Base-by-base conservation (phyloP, 169 alveolate genomes). In the Cryptosporidium muris region DNA sequence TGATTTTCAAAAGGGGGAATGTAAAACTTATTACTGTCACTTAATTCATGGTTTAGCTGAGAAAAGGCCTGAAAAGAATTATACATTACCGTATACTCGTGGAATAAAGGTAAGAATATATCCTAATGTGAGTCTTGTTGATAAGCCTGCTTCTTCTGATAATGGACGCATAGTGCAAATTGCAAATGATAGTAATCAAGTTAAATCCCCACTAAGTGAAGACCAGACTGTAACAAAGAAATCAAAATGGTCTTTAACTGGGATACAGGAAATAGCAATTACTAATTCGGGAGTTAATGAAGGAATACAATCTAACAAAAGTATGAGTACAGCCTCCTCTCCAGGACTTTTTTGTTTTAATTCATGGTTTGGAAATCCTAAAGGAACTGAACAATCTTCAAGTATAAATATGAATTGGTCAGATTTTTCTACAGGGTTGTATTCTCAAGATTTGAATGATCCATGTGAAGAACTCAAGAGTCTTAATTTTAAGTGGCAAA, bases 41-140 rank as follows among this genome's bases (percentile, higher is more conserved):
- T 68, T 88, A 81, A 92, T 93, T 54, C 96, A 93, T 68, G 95
- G 95, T 25, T 65, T 93, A 65, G 96, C 96, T 38, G 96, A 93
- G 80, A 89, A 81, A 80, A 91, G 96, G 47, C 89, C 90, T 36
- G 90, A 92, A 14, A 88, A 85, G 47, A 88, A 89, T 51, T 93
- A 88, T 48, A 91, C 91, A 36, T 81, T 93, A 5, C 94, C 96
- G 34, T 88, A 81, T 40, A 91, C 89, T 47, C 66, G 89, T 36
- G 94, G 93, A 47, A 60, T 93, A 16, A 81, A 88, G 68, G 82
- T 93, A 53, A 93, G 93, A 25, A 64, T 56, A 11, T 91, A 82
- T 58, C 91, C 93, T 38, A 89, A 93, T 81, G 96, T 93, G 38
- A 90, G 88, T 4, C 65, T 93, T 14, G 94, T 93, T 14, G 93